Evolutionary conservation across 78 protist species (phyloP).

Genomic region (Bodo saltans): DNA sequence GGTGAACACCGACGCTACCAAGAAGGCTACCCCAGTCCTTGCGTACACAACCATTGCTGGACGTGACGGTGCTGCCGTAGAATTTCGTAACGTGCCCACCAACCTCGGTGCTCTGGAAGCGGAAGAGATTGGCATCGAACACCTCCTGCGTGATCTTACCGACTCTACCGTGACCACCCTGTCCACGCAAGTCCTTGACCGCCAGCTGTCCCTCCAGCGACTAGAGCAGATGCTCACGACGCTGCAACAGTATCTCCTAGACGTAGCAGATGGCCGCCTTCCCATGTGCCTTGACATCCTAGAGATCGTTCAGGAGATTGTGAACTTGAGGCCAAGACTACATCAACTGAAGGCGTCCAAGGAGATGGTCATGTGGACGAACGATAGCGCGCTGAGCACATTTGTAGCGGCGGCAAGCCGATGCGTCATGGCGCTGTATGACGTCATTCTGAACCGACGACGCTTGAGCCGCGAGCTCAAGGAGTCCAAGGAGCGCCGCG

Average conservation of each 20-base stretch:
- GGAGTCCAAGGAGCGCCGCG: not conserved
- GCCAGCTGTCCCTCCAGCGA: not conserved
- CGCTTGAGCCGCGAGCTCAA: not conserved
- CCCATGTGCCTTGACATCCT: not conserved
- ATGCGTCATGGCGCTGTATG: not conserved
- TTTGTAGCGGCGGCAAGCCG: not conserved
- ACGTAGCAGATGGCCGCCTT: not conserved
- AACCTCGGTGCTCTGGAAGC: conserved; percentile 86
- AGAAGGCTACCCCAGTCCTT: not conserved
- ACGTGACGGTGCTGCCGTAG: conserved; percentile 77
- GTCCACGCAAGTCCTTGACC: conserved; percentile 45
- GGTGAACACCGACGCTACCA: not conserved
- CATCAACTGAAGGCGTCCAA: not conserved
- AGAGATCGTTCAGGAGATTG: not conserved
- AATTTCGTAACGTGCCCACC: conserved; percentile 83
- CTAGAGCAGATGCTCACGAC: not conserved
- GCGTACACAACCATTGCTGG: not conserved
- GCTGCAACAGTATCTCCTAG: not conserved
- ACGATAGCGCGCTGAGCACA: not conserved
- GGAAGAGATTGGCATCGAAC: conserved; percentile 98
- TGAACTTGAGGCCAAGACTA: not conserved
- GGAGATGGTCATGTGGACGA: not conserved
- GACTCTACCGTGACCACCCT: conserved; percentile 77
- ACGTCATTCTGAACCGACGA: not conserved
- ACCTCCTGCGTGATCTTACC: conserved; percentile 86